A percentile compares a stretch with the other conserved stretches of the same genome.
Conservation (phyloP, 805 yeast species). For the Maudiozyma turicensis region DNA sequence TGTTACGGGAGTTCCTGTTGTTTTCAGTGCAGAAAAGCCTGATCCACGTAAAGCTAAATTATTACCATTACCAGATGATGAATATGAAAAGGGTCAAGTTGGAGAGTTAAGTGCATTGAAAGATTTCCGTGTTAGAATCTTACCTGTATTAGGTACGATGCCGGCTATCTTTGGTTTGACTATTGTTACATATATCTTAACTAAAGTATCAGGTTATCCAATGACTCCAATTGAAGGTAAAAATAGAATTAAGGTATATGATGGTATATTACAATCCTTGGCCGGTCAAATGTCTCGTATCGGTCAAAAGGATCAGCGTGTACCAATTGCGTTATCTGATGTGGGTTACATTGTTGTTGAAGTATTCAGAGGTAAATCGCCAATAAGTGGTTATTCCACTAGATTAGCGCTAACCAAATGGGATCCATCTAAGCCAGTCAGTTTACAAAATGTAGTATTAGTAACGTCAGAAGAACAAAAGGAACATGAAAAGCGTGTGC, state of each 20-base stretch:
- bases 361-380: conserved; percentile 85
- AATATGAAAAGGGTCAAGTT: conserved; percentile 48
- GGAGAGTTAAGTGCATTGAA: conserved; percentile 79
- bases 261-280: conserved; percentile 67
- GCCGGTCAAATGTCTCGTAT: conserved; percentile 82
- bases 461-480: conserved; percentile 84
- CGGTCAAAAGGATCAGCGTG: conserved; percentile 60
- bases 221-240: conserved; percentile 87
- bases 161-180: conserved; percentile 95
- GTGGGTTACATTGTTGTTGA: conserved; percentile 82
- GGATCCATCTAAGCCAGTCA: conserved; percentile 59
- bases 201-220: conserved; percentile 78
- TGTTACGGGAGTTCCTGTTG: conserved; percentile 66
- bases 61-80: conserved; percentile 77
- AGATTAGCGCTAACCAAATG: conserved; percentile 75
- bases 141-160: conserved; percentile 94
- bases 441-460: conserved; percentile 71
- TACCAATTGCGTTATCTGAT: conserved; percentile 65
- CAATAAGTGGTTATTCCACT: conserved; percentile 73
- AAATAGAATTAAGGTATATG: conserved; percentile 76
- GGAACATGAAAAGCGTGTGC: conserved; percentile 64
- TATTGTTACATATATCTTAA: conserved; percentile 73
- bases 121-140: conserved; percentile 85
- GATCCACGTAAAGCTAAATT: conserved; percentile 87
- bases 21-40: conserved; percentile 92